Conservation (phyloP, 176 grass and related monocot genomes). For the Carex scoparia region DNA sequence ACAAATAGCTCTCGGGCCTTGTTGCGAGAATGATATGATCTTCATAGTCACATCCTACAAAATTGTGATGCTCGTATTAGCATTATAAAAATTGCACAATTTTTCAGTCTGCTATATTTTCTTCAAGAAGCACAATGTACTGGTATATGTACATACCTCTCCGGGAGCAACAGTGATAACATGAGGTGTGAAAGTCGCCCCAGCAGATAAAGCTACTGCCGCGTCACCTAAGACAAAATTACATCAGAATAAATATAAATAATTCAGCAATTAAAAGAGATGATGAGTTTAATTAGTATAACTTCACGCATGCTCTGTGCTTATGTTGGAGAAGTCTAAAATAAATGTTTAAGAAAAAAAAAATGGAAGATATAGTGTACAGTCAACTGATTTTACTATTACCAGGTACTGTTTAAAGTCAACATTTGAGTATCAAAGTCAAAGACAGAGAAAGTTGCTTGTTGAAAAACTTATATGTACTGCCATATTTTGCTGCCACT, state of each 20-base stretch:
- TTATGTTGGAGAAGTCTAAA: neutral
- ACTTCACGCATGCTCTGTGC: neutral
- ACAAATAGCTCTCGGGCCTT: slow-evolving; percentile 76
- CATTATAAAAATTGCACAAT: neutral
- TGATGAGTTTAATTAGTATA: neutral
- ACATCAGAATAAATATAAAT: neutral
- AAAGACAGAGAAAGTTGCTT: neutral
- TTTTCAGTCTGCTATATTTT: neutral
- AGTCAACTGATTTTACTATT: slow-evolving; percentile 14
- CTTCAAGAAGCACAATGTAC: neutral
- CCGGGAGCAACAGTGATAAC: slow-evolving; percentile 85
- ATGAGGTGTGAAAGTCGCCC: slow-evolving; percentile 90
- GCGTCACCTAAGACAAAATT: slow-evolving; percentile 3
- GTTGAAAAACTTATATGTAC: neutral
- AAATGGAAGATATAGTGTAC: neutral
- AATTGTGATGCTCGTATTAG: slow-evolving; percentile 10
- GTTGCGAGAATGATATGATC: slow-evolving; percentile 89
- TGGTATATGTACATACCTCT: slow-evolving; percentile 45
- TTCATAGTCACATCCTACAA: slow-evolving; percentile 89
- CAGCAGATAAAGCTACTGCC: slow-evolving; percentile 68
- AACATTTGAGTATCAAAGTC: slow-evolving; percentile 2
- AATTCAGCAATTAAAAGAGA: neutral
- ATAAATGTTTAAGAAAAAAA: neutral
- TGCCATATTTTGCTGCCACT: neutral
- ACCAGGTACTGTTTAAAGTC: slow-evolving; percentile 3